A percentile compares a stretch with the other conserved stretches of the same genome.
phyloP scores from a whole-genome alignment of 2,329 filamentous ascomycete genomes.

The Polytolypa hystricis region DNA sequence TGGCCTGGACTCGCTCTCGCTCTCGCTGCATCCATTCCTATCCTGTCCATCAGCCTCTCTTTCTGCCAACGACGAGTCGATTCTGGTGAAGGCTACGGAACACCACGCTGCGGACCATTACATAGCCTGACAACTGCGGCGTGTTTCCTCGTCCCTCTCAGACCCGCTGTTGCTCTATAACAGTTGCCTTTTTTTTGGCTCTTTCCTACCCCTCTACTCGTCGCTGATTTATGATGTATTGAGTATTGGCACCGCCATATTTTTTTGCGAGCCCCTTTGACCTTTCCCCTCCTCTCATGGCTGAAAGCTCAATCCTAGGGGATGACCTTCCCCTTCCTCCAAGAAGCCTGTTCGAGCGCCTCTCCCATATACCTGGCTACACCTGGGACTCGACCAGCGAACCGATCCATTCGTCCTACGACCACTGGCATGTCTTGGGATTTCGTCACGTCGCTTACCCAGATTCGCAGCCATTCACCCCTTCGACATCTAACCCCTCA shows the following conservation, averaged over 20 bases:
- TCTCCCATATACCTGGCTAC: constrained; percentile 63
- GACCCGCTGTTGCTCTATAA: no score
- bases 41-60: no score
- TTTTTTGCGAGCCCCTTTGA: background rate
- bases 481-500: constrained; percentile 35
- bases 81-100: no score
- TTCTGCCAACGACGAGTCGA: no score
- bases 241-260: background rate
- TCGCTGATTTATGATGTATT: no score
- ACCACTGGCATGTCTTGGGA: constrained; percentile 73
- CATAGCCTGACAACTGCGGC: no score
- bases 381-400: constrained; percentile 58
- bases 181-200: no score
- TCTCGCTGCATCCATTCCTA: no score
- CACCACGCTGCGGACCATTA: no score
- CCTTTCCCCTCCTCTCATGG: constrained; percentile 11
- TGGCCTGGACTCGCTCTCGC: no score
- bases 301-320: constrained; percentile 26
- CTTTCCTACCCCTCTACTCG: no score
- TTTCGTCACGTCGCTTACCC: constrained; percentile 43
- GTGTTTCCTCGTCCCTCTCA: no score
- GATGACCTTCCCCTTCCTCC: constrained; percentile 47
- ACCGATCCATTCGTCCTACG: constrained; percentile 55
- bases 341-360: constrained; percentile 58
- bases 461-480: constrained; percentile 16